Evolutionary conservation across 345 rosid genomes (phyloP), one percentile per base, ranked within the genome.

Genomic region (Camelina laxa): DNA sequence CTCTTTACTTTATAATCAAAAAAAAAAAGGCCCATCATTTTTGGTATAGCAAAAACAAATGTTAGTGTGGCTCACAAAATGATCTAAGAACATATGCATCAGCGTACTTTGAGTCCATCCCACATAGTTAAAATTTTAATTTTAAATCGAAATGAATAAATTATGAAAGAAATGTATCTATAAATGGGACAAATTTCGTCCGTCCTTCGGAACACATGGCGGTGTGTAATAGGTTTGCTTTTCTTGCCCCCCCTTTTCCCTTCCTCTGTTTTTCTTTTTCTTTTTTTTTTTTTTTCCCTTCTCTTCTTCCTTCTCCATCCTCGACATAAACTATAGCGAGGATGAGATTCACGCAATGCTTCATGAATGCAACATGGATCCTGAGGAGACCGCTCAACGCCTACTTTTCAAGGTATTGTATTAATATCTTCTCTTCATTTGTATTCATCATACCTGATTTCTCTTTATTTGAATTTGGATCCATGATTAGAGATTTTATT

Each of bases 311-410:
- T 12, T 49, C 66, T 16, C 38, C 50, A 15, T 65, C 72, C 10
- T 48, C 45, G 35, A 54, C 5, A 31, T 55, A 57, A 9, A 61
- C 84, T 92, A 91, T 65, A 84, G 88, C 75, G 98, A 93, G 38
- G 98, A 93, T 12, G 98, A 93, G 86, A 91, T 93, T 84, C 84
- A 82, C 73, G 93, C 98, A 82, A 91, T 89, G 94, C 96, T 93
- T 51, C 83, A 76, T 79, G 96, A 91, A 64, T 93, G 98, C 39
- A 84, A 86, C 22, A 91, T 91, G 98, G 91, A 93, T 91, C 98
- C 96, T 61, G 87, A 93, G 55, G 97, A 93, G 83, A 82, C 98
- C 55, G 38, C 80, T 58, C 92, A 91, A 65, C 89, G 83, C 80
- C 84, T 93, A 20, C 91, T 89, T 55, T 35, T 58, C 90, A 87